A percentile compares a stretch with the other conserved stretches of the same genome.
These are phyloP conservation scores for Irpex sp. DNA, from an alignment of 1,284 basidiomycete genomes.

Conservation along the genomic window DNA sequence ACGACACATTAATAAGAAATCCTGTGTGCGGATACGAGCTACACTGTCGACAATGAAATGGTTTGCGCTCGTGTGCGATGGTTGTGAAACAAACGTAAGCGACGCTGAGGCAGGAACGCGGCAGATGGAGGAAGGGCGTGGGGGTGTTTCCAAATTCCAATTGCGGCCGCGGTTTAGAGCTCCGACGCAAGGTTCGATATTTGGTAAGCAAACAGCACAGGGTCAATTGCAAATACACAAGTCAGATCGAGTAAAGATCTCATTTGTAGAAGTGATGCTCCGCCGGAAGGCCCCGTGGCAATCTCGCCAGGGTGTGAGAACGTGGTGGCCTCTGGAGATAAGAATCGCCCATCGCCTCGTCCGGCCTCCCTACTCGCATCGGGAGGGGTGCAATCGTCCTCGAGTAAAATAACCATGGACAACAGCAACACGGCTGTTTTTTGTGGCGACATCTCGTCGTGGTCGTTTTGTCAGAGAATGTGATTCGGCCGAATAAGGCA, in stretches of 20 bases:
- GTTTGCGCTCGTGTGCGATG: neutral
- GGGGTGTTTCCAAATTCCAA: neutral
- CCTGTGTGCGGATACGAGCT: no score
- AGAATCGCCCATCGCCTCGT: neutral
- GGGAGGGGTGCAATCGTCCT: neutral
- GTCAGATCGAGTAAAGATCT: neutral
- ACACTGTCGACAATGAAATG: neutral
- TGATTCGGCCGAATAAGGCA: neutral
- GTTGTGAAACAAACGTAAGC: neutral
- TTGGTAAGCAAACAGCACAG: neutral
- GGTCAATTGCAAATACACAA: constrained; percentile 2
- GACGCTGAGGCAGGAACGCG: neutral
- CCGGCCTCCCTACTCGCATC: neutral
- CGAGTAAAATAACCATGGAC: neutral
- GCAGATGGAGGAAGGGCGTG: neutral
- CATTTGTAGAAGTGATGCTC: neutral
- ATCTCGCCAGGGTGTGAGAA: neutral
- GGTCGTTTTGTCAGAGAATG: constrained; percentile 3
- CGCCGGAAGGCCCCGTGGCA: neutral
- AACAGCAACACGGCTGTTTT: neutral
- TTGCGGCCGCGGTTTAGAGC: neutral
- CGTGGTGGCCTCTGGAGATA: neutral
- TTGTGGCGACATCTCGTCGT: neutral
- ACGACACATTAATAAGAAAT: neutral
- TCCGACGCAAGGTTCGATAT: neutral